Percentiles rank a stretch among this genome's conserved stretches.
Conservation (phyloP, 176 grass and related monocot genomes). For the Oryza meyeriana region DNA sequence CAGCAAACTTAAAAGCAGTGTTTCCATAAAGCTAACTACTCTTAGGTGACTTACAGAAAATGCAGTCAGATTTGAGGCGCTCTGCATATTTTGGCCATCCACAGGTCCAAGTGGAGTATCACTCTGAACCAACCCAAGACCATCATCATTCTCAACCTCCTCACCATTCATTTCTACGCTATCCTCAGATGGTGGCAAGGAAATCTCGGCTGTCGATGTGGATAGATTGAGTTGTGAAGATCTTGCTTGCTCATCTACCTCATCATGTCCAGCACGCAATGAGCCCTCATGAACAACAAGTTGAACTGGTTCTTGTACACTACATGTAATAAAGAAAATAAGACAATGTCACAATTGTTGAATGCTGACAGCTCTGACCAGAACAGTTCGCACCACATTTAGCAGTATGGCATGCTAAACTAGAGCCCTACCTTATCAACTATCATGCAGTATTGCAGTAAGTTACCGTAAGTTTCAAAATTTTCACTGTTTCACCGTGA, state of each 20-base stretch:
- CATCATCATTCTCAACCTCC: conserved; percentile 57
- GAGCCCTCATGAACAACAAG: conserved; percentile 20
- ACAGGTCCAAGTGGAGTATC: conserved; percentile 44
- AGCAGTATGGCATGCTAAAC: background rate
- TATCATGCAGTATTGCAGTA: background rate
- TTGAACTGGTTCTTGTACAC: conserved; percentile 44
- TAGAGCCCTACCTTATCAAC: background rate
- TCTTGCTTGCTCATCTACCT: conserved; percentile 52
- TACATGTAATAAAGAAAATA: conserved; percentile 33
- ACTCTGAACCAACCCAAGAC: conserved; percentile 63
- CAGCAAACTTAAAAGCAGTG: background rate
- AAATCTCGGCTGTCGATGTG: conserved; percentile 40
- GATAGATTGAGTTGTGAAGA: conserved; percentile 40
- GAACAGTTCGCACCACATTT: background rate
- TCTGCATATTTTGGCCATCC: conserved; percentile 43
- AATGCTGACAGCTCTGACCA: background rate
- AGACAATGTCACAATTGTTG: conserved; percentile 1
- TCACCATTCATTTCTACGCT: conserved; percentile 40
- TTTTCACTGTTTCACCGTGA: background rate
- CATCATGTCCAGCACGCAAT: conserved; percentile 31
- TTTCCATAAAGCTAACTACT: background rate
- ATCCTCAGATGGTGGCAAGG: conserved; percentile 41
- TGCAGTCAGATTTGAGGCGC: conserved; percentile 37
- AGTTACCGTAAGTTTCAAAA: background rate
- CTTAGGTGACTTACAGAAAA: conserved; percentile 51